Percentiles rank a stretch among this genome's conserved stretches.
Evolutionary conservation across 768 basidiomycete species (phyloP).

Genomic region (Roridomyces roridus): DNA sequence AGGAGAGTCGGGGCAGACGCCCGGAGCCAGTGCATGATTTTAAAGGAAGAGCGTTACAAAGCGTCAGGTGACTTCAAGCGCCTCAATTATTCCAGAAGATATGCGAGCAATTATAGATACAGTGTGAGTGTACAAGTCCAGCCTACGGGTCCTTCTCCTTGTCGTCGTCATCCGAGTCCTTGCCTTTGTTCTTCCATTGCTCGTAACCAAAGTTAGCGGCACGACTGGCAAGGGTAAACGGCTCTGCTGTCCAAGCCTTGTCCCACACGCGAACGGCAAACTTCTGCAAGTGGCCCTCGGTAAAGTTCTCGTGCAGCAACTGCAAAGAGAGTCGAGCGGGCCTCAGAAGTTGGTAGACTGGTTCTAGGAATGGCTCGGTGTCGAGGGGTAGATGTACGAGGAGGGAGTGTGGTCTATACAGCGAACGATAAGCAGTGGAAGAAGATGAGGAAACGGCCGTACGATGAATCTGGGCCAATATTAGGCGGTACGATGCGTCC

Average conservation of each 20-base stretch:
- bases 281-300: constrained; percentile 62
- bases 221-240: constrained; percentile 53
- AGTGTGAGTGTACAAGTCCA: neutral
- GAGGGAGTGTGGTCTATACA: constrained; percentile 53
- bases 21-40: neutral
- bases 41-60: constrained; percentile 7
- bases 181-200: constrained; percentile 51
- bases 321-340: constrained; percentile 60
- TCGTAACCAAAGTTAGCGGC: constrained; percentile 48
- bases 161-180: constrained; percentile 45
- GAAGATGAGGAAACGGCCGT: constrained; percentile 14
- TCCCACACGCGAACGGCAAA: constrained; percentile 67
- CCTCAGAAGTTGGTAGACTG: constrained; percentile 58
- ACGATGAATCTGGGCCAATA: constrained; percentile 48
- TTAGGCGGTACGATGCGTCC: constrained; percentile 48
- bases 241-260: constrained; percentile 68
- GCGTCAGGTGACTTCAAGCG: neutral
- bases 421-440: constrained; percentile 1
- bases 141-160: constrained; percentile 29
- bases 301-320: constrained; percentile 58
- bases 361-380: constrained; percentile 56
- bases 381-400: constrained; percentile 66
- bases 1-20: neutral
- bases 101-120: constrained; percentile 7
- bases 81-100: neutral